These are phyloP conservation scores for Ensete ventricosum DNA, from an alignment of 176 grass and related monocot genomes.

Conservation along the genomic window DNA sequence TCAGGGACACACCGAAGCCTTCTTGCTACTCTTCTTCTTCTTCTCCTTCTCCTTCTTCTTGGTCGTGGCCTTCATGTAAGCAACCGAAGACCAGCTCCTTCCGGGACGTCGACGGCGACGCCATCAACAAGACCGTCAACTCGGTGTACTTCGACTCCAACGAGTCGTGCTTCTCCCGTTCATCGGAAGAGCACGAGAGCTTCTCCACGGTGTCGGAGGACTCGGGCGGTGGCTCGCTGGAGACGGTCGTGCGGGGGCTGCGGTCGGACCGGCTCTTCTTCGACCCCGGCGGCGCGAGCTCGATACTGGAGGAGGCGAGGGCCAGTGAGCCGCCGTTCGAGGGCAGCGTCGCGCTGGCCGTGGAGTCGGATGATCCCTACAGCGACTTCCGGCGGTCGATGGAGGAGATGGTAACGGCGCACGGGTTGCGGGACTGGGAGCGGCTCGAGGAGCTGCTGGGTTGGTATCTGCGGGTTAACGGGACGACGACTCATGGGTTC, in stretches of 20 bases:
- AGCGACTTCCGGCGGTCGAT: conserved; percentile 7
- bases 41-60: neutral
- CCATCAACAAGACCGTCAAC: conserved; percentile 3
- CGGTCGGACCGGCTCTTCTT: conserved; percentile 7
- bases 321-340: neutral
- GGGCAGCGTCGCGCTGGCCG: conserved; percentile 4
- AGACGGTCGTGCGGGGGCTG: neutral
- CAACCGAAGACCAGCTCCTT: neutral
- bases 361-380: conserved; percentile 12
- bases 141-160: conserved; percentile 5
- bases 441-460: conserved; percentile 10
- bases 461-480: conserved; percentile 12
- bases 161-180: conserved; percentile 8
- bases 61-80: conserved; percentile 1
- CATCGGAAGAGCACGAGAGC: neutral
- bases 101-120: neutral
- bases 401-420: conserved; percentile 12
- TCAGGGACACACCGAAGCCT: neutral
- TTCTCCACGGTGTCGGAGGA: conserved; percentile 4
- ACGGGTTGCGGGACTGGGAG: neutral
- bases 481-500: neutral
- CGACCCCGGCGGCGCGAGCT: conserved; percentile 17
- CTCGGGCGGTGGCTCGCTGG: neutral
- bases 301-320: neutral
- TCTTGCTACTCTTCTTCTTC: neutral